Evolutionary conservation across 140 eudicot genomes (phyloP), one percentile per base, ranked within the genome.

Genomic region (Oenanthe javanica): DNA sequence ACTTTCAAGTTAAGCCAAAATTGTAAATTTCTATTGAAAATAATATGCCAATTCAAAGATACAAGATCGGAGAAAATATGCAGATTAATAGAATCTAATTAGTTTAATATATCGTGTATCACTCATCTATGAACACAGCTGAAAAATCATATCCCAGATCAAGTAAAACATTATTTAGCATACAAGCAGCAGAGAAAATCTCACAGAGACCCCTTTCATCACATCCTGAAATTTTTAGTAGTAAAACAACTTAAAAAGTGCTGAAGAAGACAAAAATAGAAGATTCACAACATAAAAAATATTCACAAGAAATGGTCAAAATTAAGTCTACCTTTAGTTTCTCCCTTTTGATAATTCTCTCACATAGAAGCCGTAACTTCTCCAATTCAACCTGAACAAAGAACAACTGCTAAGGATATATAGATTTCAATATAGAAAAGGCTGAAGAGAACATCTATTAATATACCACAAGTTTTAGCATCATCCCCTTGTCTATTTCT

Each of bases 361-460:
- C 99, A 83, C 99, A 96, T 50, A 96, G 88, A 79, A 96, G 98
- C n/a, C 99, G 98, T 79, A 96, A 82, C 78, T 94, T 88, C 88
- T 96, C 99, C 87, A 96, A 81, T 87, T 96, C 98, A 76, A 96
- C 99, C 99, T 95, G 91, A 72, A 83, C 59, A 82, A 63, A 55
- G 50, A 43, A 76, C n/a, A 27, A 19, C 13, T 79, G 48, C 25
- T 9, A 23, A 78, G 81, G 19, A 14, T 42, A 2, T 7, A 16
- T 6, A 15, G 27, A 78, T 19, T 42, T 42, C 15, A n/a, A 42
- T 42, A 9, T 36, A 75, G 31, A 80, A 23, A 63, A 38, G 46
- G 45, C 19, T 69, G 51, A 7, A 27, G 13, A 59, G 27, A 14
- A 69, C 42, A 69, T 12, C 1, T 63, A 25, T 63, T 63, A 9